Base-by-base conservation (phyloP, 129 eudicot genomes). In the Scalesia atractyloides region DNA sequence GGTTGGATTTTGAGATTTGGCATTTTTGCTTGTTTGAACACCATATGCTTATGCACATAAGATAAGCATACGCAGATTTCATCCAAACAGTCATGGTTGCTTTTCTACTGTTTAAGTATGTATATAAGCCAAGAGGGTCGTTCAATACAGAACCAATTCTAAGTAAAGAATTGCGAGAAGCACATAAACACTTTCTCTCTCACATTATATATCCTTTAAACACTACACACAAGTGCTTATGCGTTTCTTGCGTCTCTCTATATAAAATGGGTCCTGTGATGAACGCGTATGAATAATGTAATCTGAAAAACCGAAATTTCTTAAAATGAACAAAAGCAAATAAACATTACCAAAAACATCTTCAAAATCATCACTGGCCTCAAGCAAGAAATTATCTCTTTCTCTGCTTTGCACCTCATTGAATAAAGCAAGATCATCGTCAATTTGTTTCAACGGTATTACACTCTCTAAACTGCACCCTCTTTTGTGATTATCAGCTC, bases 391-490 rank as follows among this genome's bases (percentile, higher is more conserved):
- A 72, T 76, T 81, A 46, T 91, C 96, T 47, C 67, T 83, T 73
- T 91, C 97, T 76, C 75, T 88, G 78, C 69, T 86, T 80, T 86
- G 97, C 80, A 86, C 87, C 77, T 88, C 97, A 24, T 85, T 91
- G 73, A 91, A 91, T 52, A 91, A 79, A 20, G 88, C 87, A 74
- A 91, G 96, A 81, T 91, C 96, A 66, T 91, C 97, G 7, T 91
- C 97, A 69, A 80, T 88, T 22, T 82, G 90, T 62, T 70, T 84
- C 14, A 72, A 63, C 20, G 69, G 72, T 24, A 86, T 61, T 50
- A 90, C 86, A 71, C 88, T 76, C 84, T 86, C 97, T 48, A 91
- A 83, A 84, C 97, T 91, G 6, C 87, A 84, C 51, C 97, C 96
- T 76, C 97, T 86, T 82, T 86, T 91, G 83, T 91, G 97, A 73